phyloP scores from a whole-genome alignment of 2,329 filamentous ascomycete genomes.

The Cytospora paraplurivora region DNA sequence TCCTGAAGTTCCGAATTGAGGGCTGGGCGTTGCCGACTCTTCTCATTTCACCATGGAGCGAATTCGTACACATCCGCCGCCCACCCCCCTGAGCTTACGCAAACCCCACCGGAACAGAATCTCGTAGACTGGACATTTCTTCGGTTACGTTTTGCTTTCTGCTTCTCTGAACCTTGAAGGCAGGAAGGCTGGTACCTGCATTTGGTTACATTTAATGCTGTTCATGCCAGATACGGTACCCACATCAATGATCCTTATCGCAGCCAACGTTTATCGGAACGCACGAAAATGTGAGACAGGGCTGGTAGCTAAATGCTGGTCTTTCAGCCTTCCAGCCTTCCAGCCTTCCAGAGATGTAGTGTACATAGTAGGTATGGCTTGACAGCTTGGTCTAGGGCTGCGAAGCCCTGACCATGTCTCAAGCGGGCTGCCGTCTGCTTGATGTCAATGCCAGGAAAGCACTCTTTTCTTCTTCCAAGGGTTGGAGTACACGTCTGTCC shows the following conservation, averaged over 20 bases:
- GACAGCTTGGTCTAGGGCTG: too few relatives aligned
- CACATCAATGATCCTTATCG: not conserved
- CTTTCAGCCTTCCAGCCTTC: not conserved
- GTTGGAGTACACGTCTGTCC: not conserved
- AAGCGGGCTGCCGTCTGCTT: not conserved
- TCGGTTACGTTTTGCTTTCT: too few relatives aligned
- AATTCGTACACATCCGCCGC: too few relatives aligned
- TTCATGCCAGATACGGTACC: not conserved
- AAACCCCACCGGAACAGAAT: too few relatives aligned
- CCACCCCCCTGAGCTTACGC: too few relatives aligned
- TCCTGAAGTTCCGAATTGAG: not conserved
- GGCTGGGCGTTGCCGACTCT: too few relatives aligned
- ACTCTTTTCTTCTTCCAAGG: not conserved
- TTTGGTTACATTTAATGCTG: not conserved
- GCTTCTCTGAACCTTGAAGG: too few relatives aligned
- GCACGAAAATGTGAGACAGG: conserved; percentile 1
- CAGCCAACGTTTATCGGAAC: not conserved
- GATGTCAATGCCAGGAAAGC: conserved; percentile 1
- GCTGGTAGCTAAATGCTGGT: not conserved
- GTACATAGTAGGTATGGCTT: too few relatives aligned
- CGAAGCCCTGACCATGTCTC: too few relatives aligned
- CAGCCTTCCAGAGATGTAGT: not conserved
- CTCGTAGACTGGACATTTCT: too few relatives aligned
- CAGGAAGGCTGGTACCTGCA: not conserved
- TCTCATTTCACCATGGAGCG: too few relatives aligned